These are phyloP conservation scores for Acephala macrosclerotiorum DNA, from an alignment of 2,329 filamentous ascomycete genomes.

Conservation along the genomic window DNA sequence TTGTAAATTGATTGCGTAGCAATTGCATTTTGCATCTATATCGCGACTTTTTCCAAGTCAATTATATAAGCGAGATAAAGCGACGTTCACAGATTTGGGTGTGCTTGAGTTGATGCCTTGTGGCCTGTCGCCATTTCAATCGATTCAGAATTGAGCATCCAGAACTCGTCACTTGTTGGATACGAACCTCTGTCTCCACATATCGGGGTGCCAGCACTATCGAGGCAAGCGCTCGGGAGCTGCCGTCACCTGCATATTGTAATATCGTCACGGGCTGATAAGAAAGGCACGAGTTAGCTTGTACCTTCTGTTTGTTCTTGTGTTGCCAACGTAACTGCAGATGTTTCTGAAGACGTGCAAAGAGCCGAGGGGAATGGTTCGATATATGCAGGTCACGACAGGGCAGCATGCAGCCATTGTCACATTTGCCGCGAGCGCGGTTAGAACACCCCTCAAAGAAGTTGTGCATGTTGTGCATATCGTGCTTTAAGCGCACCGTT, in stretches of 20 bases:
- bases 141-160: too few species aligned
- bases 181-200: neutral
- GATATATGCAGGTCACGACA: neutral
- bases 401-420: constrained; percentile 23
- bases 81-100: too few species aligned
- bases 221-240: constrained; percentile 23
- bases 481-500: constrained; percentile 12
- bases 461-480: neutral
- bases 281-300: neutral
- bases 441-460: neutral
- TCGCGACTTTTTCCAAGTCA: too few species aligned
- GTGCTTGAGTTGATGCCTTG: too few species aligned
- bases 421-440: constrained; percentile 24
- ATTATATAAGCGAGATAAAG: too few species aligned
- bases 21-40: too few species aligned
- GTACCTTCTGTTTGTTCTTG: neutral
- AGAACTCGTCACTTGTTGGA: neutral
- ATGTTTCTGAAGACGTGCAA: neutral
- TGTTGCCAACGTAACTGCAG: neutral
- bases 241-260: constrained; percentile 15
- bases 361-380: neutral
- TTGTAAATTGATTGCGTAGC: too few species aligned
- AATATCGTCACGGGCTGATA: constrained; percentile 7
- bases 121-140: too few species aligned
- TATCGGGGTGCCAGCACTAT: neutral